Evolutionary conservation across 2,329 filamentous ascomycete genomes (phyloP).

Genomic region (Fusarium phyllophilum): DNA sequence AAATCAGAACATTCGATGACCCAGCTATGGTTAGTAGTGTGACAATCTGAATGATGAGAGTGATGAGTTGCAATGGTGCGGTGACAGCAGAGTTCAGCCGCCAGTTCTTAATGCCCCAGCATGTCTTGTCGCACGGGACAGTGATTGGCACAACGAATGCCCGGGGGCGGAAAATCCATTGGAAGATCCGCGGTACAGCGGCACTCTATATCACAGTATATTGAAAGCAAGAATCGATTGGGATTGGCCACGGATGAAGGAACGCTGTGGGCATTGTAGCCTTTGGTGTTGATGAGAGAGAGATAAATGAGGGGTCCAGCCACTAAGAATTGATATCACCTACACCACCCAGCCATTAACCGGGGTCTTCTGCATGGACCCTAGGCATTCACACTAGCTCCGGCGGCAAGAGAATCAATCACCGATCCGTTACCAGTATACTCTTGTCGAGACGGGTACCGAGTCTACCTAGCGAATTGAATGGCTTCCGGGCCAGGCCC

Average conservation of each 20-base stretch:
- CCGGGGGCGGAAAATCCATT: not conserved
- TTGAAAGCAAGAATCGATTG: not conserved
- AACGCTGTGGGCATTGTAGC: not conserved
- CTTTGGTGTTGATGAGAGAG: not conserved
- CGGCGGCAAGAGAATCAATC: not conserved
- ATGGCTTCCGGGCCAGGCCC: no score
- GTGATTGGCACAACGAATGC: not conserved
- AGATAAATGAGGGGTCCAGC: not conserved
- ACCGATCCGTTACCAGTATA: not conserved
- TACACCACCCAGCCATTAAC: not conserved
- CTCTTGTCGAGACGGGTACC: not conserved
- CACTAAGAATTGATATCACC: not conserved
- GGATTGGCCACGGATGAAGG: not conserved
- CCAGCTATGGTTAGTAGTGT: not conserved
- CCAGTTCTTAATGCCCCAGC: not conserved
- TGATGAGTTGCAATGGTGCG: slow-evolving; percentile 4
- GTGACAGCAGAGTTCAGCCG: not conserved
- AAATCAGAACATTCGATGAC: not conserved
- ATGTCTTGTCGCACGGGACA: not conserved
- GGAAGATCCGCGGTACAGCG: not conserved
- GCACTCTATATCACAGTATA: not conserved
- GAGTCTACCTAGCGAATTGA: not conserved
- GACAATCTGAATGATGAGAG: slow-evolving; percentile 19
- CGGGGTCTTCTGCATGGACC: not conserved
- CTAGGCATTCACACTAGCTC: not conserved